Conservation (phyloP, 495 filamentous ascomycete species). For the Zalerion maritima region DNA sequence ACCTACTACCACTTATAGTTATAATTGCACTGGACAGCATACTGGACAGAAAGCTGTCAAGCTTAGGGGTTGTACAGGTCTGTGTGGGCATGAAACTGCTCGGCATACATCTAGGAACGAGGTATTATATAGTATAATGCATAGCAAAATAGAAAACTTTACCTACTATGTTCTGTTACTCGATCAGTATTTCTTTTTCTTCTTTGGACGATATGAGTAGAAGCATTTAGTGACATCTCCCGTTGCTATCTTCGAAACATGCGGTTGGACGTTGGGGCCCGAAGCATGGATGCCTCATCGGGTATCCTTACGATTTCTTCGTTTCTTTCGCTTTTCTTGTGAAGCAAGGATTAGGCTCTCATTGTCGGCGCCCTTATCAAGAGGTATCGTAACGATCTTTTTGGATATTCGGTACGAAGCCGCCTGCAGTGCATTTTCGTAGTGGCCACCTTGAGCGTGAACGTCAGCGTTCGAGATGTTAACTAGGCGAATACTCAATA, state of each 20-base stretch:
- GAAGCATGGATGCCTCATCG: slow-evolving; percentile 7
- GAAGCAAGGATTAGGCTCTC: background rate
- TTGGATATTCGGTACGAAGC: slow-evolving; percentile 3
- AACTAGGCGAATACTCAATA: no score
- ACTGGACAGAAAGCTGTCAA: no score
- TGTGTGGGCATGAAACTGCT: no score
- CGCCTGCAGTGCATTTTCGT: slow-evolving; percentile 12
- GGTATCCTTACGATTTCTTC: slow-evolving; percentile 1
- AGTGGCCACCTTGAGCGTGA: slow-evolving; percentile 3
- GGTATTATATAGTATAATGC: slow-evolving; percentile 1
- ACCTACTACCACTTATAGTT: no score
- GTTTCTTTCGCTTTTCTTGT: background rate
- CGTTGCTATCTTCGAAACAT: slow-evolving; percentile 1
- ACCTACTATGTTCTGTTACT: background rate
- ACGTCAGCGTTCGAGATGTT: slow-evolving; percentile 1
- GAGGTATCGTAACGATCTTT: slow-evolving; percentile 5
- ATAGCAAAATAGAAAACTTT: background rate
- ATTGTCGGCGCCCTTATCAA: slow-evolving; percentile 3
- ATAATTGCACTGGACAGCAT: no score
- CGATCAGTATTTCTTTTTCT: no score
- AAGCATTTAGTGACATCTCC: background rate
- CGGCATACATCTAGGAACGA: background rate
- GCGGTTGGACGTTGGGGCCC: slow-evolving; percentile 5
- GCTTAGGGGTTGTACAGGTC: no score
- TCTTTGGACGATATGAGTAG: background rate